Evolutionary conservation across 2,329 filamentous ascomycete genomes (phyloP).

Genomic region (Chrysosphaeria jannelii): DNA sequence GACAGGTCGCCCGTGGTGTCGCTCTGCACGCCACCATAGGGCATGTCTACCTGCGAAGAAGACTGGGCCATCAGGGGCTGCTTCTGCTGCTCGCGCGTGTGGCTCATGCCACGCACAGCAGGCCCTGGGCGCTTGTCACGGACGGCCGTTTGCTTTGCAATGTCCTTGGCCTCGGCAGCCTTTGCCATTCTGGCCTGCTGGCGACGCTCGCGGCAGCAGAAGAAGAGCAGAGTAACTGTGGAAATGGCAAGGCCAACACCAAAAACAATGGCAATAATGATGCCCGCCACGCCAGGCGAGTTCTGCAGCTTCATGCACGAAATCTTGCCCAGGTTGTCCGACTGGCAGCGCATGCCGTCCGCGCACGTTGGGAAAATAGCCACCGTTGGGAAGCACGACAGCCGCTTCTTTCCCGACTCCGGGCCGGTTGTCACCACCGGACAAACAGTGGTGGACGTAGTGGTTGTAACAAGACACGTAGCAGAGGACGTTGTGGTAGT

Average conservation of each 20-base stretch:
- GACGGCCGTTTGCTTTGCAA: constrained; percentile 13
- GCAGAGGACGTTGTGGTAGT: constrained; percentile 2
- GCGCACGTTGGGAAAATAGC: constrained; percentile 12
- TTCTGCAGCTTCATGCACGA: constrained; percentile 13
- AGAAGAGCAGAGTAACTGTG: constrained; percentile 14
- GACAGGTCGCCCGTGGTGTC: constrained; percentile 2
- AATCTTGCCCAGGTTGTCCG: constrained; percentile 10
- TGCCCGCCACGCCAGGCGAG: constrained; percentile 14
- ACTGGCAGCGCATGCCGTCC: constrained; percentile 14
- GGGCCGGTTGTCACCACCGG: constrained; percentile 11
- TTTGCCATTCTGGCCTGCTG: constrained; percentile 13
- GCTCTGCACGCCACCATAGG: constrained; percentile 1
- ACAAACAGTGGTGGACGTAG: constrained; percentile 11
- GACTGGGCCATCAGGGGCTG: background rate
- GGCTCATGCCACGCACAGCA: too few species aligned
- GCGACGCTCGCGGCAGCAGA: constrained; percentile 20
- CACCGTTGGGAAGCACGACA: constrained; percentile 12
- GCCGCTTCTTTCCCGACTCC: constrained; percentile 7
- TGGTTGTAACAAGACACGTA: constrained; percentile 9
- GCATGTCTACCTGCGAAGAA: background rate
- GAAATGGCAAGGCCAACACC: constrained; percentile 11
- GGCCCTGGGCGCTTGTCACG: too few species aligned
- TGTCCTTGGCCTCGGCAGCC: constrained; percentile 17
- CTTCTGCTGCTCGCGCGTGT: constrained; percentile 1
- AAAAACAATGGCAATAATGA: constrained; percentile 18